Evolutionary conservation across 225 moss, liverwort and hornwort species (phyloP), one percentile per base, ranked within the genome.

Genomic region (Bryum argenteum): DNA sequence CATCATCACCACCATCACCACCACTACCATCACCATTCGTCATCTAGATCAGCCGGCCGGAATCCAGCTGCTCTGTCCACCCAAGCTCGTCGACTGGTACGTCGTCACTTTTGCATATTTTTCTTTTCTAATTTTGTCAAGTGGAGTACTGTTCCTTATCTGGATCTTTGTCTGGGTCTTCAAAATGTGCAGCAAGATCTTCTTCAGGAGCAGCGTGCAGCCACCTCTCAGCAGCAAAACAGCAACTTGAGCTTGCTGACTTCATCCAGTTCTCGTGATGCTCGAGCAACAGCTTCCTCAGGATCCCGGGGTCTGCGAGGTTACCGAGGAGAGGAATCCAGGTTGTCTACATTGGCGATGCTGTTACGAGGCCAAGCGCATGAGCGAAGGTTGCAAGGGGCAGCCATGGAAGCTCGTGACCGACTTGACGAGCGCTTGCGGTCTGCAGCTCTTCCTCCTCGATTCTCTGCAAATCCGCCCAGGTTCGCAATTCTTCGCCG

Each of bases 381-480:
- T 40, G 80, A 85, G 65, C 84, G 85, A 44, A 75, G 83, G 59
- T 73, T 91, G 60, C 91, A 85, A 65, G 89, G 89, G 39, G 87
- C 89, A 33, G 96, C 93, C 5, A 76, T 90, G 78, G 91, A 93
- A 71, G 96, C 96, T 70, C 91, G 96, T 70, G 89, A 96, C 57
- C 86, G 96, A 10, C 80, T 96, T 14, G 91, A 96, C 58, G 93
- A 93, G 72, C 91, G 96, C 43, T 78, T 96, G 61, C 89, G 96
- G 61, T 84, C 90, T 50, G 87, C 88, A 13, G 89, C 91, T 50
- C 88, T 87, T 10, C 83, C 77, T 33, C 84, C 83, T 40, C 79
- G 79, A 63, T 85, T 77, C 39, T 76, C 82, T 70, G 74, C 73
- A 50, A 81, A 81, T 43, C 79, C 66, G 51, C 86, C 79, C 72